Base-by-base conservation (phyloP, 805 yeast genomes). In the Candida suzukii region DNA sequence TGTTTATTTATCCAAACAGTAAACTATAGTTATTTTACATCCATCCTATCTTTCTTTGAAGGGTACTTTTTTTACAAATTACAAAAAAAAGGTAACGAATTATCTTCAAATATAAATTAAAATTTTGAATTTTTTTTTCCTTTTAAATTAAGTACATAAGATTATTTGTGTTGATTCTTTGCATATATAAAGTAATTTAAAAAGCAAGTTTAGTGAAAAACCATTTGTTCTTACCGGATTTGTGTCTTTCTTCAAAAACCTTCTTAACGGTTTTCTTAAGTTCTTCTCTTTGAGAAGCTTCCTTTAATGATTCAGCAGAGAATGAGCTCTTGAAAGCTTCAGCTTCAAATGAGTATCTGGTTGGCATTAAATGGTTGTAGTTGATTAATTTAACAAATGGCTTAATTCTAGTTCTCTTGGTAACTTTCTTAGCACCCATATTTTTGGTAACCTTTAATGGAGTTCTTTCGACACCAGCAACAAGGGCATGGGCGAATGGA, bases 321-420 rank as follows among this genome's bases (percentile, higher is more conserved):
- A 93, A 85, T 61, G 80, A 83, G 64, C 84, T 65, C 81, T 93
- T 93, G 81, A 93, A 83, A 58, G 87, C 74, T 71, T 93, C 98
- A 65, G 91, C 93, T 70, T 93, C 98, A 66, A 93, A 81, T 50
- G 95, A 80, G 86, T 93, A 93, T 80, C 99, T 90, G 68, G 99
- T 93, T 79, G 99, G 99, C 91, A 93, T 83, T 73, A 93, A 79
- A 75, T 93, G 99, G 88, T 88, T 88, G 95, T 90, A 93, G 96
- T 93, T 93, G 71, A 93, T 80, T 67, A 86, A 88, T 82, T 91
- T 93, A 78, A 93, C 88, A 74, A 93, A 93, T 65, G 99, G 97
- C 93, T 93, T 93, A 68, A 93, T 86, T 80, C 83, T 86, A 66
- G 96, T 86, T 80, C 95, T 87, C 85, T 87, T 88, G 60, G 95